Conservation (phyloP, 1,284 basidiomycete species). For the Rhodotorula mucilaginosa region DNA sequence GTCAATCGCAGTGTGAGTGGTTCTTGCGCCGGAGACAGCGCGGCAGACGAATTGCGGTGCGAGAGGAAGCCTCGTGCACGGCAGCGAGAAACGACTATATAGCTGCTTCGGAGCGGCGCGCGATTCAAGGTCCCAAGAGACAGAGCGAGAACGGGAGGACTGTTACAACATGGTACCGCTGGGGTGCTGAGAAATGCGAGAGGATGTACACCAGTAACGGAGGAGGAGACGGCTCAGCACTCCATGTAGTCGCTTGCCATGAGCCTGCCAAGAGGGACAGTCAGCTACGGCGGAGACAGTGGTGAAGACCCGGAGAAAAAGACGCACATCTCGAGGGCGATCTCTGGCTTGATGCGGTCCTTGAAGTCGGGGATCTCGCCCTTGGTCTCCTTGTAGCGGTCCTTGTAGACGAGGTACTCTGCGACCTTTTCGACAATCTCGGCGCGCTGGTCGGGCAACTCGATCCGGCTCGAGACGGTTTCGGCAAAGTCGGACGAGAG, state of each 20-base stretch:
- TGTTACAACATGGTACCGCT: too few species aligned
- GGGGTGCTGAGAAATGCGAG: too few species aligned
- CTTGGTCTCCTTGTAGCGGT: constrained; percentile 61
- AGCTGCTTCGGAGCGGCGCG: too few species aligned
- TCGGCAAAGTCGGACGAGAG: constrained; percentile 36
- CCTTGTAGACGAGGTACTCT: constrained; percentile 77
- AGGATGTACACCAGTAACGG: too few species aligned
- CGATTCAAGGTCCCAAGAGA: too few species aligned
- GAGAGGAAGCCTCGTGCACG: too few species aligned
- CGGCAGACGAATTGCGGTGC: too few species aligned
- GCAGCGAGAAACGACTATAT: too few species aligned
- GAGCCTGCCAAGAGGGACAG: constrained; percentile 11
- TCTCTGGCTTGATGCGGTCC: constrained; percentile 73
- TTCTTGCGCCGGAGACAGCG: too few species aligned
- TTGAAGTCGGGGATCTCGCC: constrained; percentile 74
- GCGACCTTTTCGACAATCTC: constrained; percentile 75
- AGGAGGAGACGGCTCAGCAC: constrained; percentile 13
- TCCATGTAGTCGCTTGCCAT: constrained; percentile 38
- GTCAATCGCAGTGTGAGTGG: too few species aligned
- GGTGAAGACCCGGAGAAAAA: neutral
- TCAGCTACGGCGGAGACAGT: neutral
- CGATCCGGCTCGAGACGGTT: constrained; percentile 14
- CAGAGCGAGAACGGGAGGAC: too few species aligned
- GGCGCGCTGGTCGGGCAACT: constrained; percentile 51
- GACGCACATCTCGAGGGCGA: constrained; percentile 75